Conservation (phyloP, 768 basidiomycete species). For the Boletus bicolor region DNA sequence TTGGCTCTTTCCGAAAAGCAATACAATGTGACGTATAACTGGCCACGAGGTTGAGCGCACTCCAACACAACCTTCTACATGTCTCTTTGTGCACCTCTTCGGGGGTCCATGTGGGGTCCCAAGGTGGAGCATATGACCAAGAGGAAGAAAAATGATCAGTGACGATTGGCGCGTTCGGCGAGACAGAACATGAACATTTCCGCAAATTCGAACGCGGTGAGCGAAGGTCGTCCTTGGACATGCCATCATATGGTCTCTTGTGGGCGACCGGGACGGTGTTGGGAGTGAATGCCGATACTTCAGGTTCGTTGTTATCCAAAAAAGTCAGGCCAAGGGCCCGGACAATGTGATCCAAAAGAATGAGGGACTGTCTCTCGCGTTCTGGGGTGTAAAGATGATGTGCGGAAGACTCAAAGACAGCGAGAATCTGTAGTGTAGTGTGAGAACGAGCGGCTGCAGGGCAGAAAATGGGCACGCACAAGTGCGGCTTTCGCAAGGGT, state of each 20-base stretch:
- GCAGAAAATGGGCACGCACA: slow-evolving; percentile 36
- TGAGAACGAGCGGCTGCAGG: slow-evolving; percentile 10
- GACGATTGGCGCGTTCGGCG: slow-evolving; percentile 30
- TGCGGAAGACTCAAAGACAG: slow-evolving; percentile 73
- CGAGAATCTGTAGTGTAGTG: slow-evolving; percentile 52
- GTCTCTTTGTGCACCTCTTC: slow-evolving; percentile 63
- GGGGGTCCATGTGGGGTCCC: slow-evolving; percentile 57
- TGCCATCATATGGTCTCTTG: slow-evolving; percentile 28
- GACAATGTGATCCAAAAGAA: slow-evolving; percentile 64
- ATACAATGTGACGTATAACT: slow-evolving; percentile 67
- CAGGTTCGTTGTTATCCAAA: slow-evolving; percentile 54
- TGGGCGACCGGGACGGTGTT: slow-evolving; percentile 50
- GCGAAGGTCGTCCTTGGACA: slow-evolving; percentile 23
- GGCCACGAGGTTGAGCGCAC: slow-evolving; percentile 64
- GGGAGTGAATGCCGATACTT: slow-evolving; percentile 49
- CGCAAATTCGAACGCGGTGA: slow-evolving; percentile 29
- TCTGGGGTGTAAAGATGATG: slow-evolving; percentile 62
- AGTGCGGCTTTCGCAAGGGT: slow-evolving; percentile 71
- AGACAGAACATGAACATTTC: slow-evolving; percentile 48
- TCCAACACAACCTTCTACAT: slow-evolving; percentile 75
- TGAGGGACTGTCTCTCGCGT: slow-evolving; percentile 50
- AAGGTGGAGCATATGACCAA: slow-evolving; percentile 54
- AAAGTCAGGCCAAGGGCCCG: slow-evolving; percentile 51
- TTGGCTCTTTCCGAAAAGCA: slow-evolving; percentile 57
- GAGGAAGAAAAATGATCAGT: slow-evolving; percentile 37